Conservation (phyloP, 2,329 filamentous ascomycete species). For the Botrytis fabae region DNA sequence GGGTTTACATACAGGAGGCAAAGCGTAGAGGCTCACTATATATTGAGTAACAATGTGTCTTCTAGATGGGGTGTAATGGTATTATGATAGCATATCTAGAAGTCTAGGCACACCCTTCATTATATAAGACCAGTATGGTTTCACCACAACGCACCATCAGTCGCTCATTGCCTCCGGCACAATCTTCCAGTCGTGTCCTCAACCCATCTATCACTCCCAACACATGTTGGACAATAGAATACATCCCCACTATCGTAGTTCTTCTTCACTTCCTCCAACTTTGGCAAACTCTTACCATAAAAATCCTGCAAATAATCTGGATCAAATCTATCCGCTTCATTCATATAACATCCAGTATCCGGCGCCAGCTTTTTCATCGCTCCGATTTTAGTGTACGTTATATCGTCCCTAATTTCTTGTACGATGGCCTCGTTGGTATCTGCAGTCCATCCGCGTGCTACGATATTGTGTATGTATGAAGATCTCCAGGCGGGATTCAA, state of each 20-base stretch:
- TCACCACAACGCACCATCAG: neutral
- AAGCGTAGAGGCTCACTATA: neutral
- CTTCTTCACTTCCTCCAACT: conserved; percentile 41
- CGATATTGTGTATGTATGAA: conserved; percentile 30
- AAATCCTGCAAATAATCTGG: conserved; percentile 41
- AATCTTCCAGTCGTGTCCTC: conserved; percentile 22
- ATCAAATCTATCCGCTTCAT: conserved; percentile 45
- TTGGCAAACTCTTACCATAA: conserved; percentile 42
- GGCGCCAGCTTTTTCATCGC: conserved; percentile 43
- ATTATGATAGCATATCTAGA: neutral
- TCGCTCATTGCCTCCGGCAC: conserved; percentile 4
- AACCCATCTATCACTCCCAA: conserved; percentile 42
- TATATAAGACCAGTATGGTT: too few species aligned
- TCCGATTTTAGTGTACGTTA: conserved; percentile 27
- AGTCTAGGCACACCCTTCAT: neutral
- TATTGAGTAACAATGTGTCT: neutral
- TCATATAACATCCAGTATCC: conserved; percentile 46
- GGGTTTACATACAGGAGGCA: neutral
- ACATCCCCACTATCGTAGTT: conserved; percentile 41
- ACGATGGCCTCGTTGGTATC: conserved; percentile 1
- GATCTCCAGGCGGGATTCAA: conserved; percentile 39
- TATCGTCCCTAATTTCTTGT: conserved; percentile 18
- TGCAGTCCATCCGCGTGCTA: conserved; percentile 24
- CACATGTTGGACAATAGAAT: conserved; percentile 45
- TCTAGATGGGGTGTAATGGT: too few species aligned